These are phyloP conservation scores for Monosporozyma yasuniensis DNA, from an alignment of 805 yeast species.

Conservation along the genomic window DNA sequence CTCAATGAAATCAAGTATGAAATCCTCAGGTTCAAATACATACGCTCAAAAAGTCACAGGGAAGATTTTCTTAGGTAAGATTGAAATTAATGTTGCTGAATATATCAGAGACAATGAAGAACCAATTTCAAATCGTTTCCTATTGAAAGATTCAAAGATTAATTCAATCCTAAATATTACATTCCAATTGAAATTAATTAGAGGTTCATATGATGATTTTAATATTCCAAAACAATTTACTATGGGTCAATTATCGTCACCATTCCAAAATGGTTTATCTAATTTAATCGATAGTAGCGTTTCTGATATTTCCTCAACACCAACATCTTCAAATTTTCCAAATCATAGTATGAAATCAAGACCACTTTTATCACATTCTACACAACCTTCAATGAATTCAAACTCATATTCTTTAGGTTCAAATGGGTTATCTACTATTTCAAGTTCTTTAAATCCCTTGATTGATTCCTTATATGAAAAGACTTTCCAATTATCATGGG, in stretches of 20 bases:
- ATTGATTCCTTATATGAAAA: slow-evolving; percentile 43
- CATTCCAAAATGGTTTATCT: slow-evolving; percentile 13
- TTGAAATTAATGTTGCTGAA: slow-evolving; percentile 64
- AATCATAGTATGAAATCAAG: background rate
- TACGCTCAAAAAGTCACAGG: slow-evolving; percentile 25
- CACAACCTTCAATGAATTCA: background rate
- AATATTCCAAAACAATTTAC: slow-evolving; percentile 11
- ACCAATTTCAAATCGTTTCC: slow-evolving; percentile 49
- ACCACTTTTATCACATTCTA: background rate
- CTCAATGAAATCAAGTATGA: background rate
- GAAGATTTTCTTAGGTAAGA: slow-evolving; percentile 50
- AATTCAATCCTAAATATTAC: slow-evolving; percentile 68
- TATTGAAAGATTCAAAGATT: slow-evolving; percentile 69
- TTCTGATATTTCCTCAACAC: background rate
- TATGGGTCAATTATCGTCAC: slow-evolving; percentile 21
- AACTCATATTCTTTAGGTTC: slow-evolving; percentile 8
- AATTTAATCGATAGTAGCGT: slow-evolving; percentile 3
- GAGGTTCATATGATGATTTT: slow-evolving; percentile 31
- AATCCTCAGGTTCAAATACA: slow-evolving; percentile 5
- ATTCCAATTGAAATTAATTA: slow-evolving; percentile 39
- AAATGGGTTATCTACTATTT: slow-evolving; percentile 19
- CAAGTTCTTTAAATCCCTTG: slow-evolving; percentile 38
- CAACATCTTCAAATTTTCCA: background rate
- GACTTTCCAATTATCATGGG: slow-evolving; percentile 56
- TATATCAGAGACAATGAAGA: slow-evolving; percentile 45